These are phyloP conservation scores for Nyssa sinensis DNA, from an alignment of 148 eudicot genomes.

Conservation along the genomic window DNA sequence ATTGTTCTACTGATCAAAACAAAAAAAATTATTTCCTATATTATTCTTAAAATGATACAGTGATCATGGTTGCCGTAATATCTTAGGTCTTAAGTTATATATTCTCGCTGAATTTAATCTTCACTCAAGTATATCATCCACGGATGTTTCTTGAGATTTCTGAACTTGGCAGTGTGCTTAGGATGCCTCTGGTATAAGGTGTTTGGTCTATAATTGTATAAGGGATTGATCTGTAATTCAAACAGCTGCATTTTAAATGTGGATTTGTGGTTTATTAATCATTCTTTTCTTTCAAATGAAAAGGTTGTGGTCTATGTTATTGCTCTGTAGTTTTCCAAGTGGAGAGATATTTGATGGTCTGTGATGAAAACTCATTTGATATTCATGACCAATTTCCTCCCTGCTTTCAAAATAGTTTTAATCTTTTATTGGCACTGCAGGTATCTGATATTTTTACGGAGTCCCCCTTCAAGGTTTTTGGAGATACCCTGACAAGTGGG, in stretches of 20 bases:
- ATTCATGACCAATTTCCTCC: slow-evolving; percentile 6
- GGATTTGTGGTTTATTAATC: neutral
- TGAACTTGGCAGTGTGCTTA: no score
- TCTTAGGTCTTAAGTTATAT: neutral
- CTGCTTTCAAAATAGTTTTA: neutral
- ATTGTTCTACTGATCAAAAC: no score
- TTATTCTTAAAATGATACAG: neutral
- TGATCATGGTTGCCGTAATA: neutral
- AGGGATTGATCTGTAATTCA: neutral
- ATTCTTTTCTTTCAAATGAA: no score
- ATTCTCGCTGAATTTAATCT: neutral
- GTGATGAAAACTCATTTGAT: slow-evolving; percentile 3
- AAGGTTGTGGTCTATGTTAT: neutral
- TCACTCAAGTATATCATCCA: neutral
- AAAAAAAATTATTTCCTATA: no score
- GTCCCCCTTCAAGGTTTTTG: slow-evolving; percentile 81
- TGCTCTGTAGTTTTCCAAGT: no score
- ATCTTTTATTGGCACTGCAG: slow-evolving; percentile 39
- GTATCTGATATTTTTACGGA: slow-evolving; percentile 69
- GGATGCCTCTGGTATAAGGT: neutral
- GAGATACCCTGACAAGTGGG: slow-evolving; percentile 66
- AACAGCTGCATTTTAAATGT: neutral
- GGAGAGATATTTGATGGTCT: neutral
- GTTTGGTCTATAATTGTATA: neutral
- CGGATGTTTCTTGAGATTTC: slow-evolving; percentile 1